Conservation (phyloP, 1,284 basidiomycete species). For the Exobasidium rhododendri region DNA sequence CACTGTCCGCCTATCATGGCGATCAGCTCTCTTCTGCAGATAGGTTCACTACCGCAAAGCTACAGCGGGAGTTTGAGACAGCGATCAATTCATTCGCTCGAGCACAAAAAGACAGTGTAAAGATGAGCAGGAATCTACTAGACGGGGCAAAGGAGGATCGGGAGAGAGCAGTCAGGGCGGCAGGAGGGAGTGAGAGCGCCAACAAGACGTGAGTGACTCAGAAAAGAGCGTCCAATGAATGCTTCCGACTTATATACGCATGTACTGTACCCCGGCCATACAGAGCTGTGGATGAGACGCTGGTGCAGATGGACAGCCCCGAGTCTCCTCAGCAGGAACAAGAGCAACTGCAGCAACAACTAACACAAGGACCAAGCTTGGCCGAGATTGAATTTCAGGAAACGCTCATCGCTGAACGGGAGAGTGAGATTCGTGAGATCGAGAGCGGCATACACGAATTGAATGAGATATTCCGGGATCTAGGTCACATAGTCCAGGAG, state of each 20-base stretch:
- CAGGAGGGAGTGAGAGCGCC: slow-evolving; percentile 1
- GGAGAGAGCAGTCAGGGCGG: slow-evolving; percentile 9
- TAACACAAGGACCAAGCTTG: slow-evolving; percentile 58
- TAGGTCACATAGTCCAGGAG: slow-evolving; percentile 89
- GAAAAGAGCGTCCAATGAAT: too few relatives aligned
- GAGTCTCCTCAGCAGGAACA: slow-evolving; percentile 23
- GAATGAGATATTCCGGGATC: slow-evolving; percentile 92
- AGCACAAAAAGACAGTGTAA: slow-evolving; percentile 83
- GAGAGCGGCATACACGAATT: slow-evolving; percentile 96
- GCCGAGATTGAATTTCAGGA: slow-evolving; percentile 96
- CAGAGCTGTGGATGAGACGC: slow-evolving; percentile 12
- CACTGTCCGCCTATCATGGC: slow-evolving; percentile 51
- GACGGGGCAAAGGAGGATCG: slow-evolving; percentile 59
- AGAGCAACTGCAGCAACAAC: slow-evolving; percentile 44
- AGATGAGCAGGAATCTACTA: slow-evolving; percentile 73
- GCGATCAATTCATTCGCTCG: slow-evolving; percentile 86
- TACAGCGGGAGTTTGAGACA: slow-evolving; percentile 84
- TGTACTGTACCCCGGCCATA: not conserved
- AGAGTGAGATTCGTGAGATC: slow-evolving; percentile 91
- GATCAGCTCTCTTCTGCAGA: slow-evolving; percentile 18
- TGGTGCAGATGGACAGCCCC: slow-evolving; percentile 9
- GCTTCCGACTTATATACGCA: not conserved
- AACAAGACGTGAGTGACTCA: slow-evolving; percentile 5
- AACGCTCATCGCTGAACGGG: slow-evolving; percentile 88
- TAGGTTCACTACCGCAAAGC: slow-evolving; percentile 68